Percentiles rank a stretch among this genome's conserved stretches.
Conservation (phyloP, 257 asterid species). For the Scutellaria galericulata region DNA sequence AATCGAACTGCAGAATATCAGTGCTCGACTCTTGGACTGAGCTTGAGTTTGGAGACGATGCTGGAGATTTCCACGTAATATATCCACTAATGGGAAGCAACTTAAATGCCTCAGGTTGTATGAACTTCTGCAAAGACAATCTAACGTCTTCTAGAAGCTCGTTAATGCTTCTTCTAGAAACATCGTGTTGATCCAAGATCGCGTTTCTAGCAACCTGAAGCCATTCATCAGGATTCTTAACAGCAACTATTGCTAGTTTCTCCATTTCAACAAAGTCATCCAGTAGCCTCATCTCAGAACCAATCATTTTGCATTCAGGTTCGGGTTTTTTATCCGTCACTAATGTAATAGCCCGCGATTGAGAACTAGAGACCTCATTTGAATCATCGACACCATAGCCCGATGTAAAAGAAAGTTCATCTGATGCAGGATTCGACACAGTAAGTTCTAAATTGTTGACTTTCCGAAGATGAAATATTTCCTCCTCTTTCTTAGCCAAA, state of each 20-base stretch:
- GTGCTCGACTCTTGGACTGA: constrained; percentile 40
- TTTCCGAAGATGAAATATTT: constrained; percentile 33
- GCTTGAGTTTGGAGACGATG: constrained; percentile 48
- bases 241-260: constrained; percentile 82
- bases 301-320: constrained; percentile 49
- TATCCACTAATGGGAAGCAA: constrained; percentile 59
- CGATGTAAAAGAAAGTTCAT: constrained; percentile 38
- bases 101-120: constrained; percentile 34
- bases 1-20: constrained; percentile 30
- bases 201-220: constrained; percentile 45
- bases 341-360: constrained; percentile 45
- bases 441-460: constrained; percentile 7
- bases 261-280: constrained; percentile 98
- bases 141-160: constrained; percentile 68
- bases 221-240: constrained; percentile 54
- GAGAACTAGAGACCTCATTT: constrained; percentile 39
- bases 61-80: constrained; percentile 71
- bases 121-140: constrained; percentile 35
- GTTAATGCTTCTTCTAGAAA: constrained; percentile 53
- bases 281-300: constrained; percentile 85
- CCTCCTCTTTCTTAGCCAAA: constrained; percentile 60
- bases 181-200: constrained; percentile 51
- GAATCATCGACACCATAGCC: constrained; percentile 36
- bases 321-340: constrained; percentile 23
- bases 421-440: constrained; percentile 25